Conservation (phyloP, 352 stramenopile genomes). For the Phytophthora niederhauseri region DNA sequence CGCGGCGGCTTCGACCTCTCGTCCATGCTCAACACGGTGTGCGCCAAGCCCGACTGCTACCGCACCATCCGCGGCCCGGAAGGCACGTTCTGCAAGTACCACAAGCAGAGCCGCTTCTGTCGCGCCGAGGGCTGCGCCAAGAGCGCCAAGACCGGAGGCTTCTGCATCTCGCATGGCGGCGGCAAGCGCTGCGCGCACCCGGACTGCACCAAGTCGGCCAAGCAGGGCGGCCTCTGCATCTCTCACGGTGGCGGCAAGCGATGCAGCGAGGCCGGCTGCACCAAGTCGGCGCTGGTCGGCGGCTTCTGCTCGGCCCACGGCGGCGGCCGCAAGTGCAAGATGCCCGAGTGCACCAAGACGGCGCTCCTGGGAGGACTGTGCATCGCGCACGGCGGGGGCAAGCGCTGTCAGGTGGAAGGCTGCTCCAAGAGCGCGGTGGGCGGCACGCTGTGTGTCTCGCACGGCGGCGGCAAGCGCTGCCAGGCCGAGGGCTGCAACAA, state of each 20-base stretch:
- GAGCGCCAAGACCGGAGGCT: conserved; percentile 81
- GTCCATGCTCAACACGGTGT: conserved; percentile 81
- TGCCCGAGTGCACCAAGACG: conserved; percentile 75
- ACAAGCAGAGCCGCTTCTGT: conserved; percentile 86
- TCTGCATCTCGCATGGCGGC: conserved; percentile 76
- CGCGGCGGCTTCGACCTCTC: conserved; percentile 57
- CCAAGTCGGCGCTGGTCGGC: conserved; percentile 82
- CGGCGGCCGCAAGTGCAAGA: conserved; percentile 79
- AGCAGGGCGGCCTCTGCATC: conserved; percentile 84
- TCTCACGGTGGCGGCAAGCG: conserved; percentile 84
- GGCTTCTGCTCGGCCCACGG: conserved; percentile 87
- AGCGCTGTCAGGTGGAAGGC: conserved; percentile 72
- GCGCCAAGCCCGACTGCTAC: conserved; percentile 78
- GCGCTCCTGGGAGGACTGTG: conserved; percentile 77
- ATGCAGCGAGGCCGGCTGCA: conserved; percentile 73
- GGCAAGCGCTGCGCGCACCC: conserved; percentile 72
- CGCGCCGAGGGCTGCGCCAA: conserved; percentile 70
- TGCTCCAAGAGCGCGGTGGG: conserved; percentile 76
- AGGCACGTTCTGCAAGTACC: conserved; percentile 84
- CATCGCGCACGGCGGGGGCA: conserved; percentile 83
- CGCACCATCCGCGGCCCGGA: conserved; percentile 69
- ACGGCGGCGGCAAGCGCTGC: conserved; percentile 77
- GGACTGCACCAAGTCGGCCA: conserved; percentile 86
- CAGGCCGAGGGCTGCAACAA: conserved; percentile 84
- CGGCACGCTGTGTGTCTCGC: conserved; percentile 68